These are phyloP conservation scores for Pinus tabuliformis DNA, from an alignment of 75 land plant genomes.

Conservation along the genomic window DNA sequence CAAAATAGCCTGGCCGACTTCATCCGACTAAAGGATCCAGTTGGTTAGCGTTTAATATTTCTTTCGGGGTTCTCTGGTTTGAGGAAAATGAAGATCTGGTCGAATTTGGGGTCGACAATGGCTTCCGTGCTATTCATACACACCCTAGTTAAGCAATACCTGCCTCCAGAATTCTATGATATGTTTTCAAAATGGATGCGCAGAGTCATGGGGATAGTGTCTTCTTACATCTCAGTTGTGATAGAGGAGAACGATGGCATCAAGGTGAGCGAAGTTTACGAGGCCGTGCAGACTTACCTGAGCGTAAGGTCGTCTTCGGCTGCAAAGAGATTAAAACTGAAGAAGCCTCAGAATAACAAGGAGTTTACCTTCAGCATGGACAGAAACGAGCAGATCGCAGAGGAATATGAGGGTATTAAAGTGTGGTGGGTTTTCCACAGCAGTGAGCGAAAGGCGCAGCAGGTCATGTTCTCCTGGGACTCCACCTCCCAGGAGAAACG, in stretches of 20 bases:
- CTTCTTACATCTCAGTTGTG: slow-evolving; percentile 15
- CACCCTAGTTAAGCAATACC: slow-evolving; percentile 5
- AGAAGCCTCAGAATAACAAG: slow-evolving; percentile 10
- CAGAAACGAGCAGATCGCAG: slow-evolving; percentile 11
- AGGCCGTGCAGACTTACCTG: slow-evolving; percentile 15
- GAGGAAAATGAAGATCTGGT: neutral
- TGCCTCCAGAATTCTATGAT: slow-evolving; percentile 27
- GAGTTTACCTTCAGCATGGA: slow-evolving; percentile 14
- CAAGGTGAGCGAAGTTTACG: slow-evolving; percentile 14
- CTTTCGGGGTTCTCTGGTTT: neutral
- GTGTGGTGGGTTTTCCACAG: slow-evolving; percentile 12
- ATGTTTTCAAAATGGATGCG: slow-evolving; percentile 11
- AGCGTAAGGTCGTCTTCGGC: neutral
- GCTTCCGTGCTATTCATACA: slow-evolving; percentile 12
- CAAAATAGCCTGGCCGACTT: too few species aligned
- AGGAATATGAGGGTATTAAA: slow-evolving; percentile 19
- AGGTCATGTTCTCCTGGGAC: neutral
- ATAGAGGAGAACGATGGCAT: slow-evolving; percentile 20
- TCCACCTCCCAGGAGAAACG: slow-evolving; percentile 21
- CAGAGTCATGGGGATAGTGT: slow-evolving; percentile 10
- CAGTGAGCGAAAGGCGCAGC: slow-evolving; percentile 6
- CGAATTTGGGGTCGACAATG: slow-evolving; percentile 1
- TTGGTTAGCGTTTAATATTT: too few species aligned
- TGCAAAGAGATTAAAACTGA: slow-evolving; percentile 4
- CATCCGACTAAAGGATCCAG: too few species aligned